phyloP scores from a whole-genome alignment of 1,284 basidiomycete genomes.

The Tilletia walkeri region DNA sequence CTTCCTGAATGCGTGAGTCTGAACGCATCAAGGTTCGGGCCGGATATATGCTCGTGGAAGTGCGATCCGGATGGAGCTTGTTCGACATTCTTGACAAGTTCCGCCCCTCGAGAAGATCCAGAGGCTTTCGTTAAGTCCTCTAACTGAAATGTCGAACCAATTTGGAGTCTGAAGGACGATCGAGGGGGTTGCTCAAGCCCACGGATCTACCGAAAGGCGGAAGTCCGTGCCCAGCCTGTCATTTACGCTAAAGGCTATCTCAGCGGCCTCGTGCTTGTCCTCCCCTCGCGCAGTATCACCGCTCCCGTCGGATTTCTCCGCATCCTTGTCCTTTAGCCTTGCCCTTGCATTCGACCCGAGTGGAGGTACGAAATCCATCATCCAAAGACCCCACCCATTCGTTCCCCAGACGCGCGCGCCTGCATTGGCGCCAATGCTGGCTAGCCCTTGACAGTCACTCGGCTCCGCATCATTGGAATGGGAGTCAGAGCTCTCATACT shows the following conservation, averaged over 20 bases:
- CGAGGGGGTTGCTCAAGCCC: too few species aligned
- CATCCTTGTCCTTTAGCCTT: background rate
- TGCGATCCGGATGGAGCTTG: background rate
- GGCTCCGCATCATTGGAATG: background rate
- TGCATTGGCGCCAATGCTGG: background rate
- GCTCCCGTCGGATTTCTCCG: too few species aligned
- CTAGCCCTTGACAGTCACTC: too few species aligned
- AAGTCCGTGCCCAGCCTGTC: slow-evolving; percentile 24
- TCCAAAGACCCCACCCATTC: background rate
- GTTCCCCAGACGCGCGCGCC: background rate
- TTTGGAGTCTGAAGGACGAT: too few species aligned
- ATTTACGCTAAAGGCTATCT: background rate
- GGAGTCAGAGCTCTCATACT: background rate
- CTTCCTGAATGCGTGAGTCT: background rate
- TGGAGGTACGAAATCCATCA: background rate
- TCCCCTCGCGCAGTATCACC: background rate
- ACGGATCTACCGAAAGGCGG: background rate
- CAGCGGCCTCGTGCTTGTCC: slow-evolving; percentile 19
- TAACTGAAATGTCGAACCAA: background rate
- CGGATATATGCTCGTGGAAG: background rate
- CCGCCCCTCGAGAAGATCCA: background rate
- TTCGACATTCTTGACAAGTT: background rate
- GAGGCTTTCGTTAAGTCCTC: background rate
- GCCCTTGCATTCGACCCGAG: background rate
- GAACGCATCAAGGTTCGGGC: background rate